Conservation (phyloP, 495 filamentous ascomycete genomes). For the Friedmanniomyces simplex region DNA sequence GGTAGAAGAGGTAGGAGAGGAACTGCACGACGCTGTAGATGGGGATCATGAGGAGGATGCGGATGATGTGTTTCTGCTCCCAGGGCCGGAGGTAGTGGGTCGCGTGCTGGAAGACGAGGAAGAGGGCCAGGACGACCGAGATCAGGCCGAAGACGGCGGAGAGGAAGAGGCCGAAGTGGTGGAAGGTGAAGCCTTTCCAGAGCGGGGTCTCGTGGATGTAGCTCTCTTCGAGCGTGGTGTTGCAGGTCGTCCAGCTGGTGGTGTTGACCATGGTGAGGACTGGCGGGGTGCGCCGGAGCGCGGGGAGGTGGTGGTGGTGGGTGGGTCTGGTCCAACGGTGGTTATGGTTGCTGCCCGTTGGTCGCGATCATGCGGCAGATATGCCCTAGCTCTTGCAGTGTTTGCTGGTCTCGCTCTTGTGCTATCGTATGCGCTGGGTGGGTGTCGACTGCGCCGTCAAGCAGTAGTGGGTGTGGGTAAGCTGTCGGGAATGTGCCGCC, state of each 20-base stretch:
- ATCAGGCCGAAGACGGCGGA: constrained; percentile 45
- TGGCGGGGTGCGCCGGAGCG: not conserved
- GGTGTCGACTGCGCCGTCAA: not conserved
- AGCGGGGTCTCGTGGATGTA: constrained; percentile 21
- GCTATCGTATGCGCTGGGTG: not conserved
- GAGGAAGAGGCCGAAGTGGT: constrained; percentile 41
- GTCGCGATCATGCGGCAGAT: not conserved
- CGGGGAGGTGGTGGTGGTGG: not conserved
- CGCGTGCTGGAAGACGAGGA: constrained; percentile 66
- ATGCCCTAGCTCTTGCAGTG: not conserved
- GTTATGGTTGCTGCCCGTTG: no score
- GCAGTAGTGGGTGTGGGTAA: not conserved
- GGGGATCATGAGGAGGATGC: constrained; percentile 85
- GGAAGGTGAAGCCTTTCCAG: constrained; percentile 40
- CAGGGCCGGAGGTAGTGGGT: constrained; percentile 71
- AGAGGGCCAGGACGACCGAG: constrained; percentile 45
- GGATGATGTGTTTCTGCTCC: constrained; percentile 84
- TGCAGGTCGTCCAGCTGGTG: constrained; percentile 19
- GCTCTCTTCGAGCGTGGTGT: constrained; percentile 13
- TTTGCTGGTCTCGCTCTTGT: not conserved
- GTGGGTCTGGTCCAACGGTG: not conserved
- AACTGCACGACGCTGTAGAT: constrained; percentile 72
- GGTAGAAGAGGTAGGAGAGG: constrained; percentile 67
- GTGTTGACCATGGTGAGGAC: not conserved
- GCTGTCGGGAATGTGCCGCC: not conserved